Percentiles rank a stretch among this genome's conserved stretches.
Conservation (phyloP, 805 yeast species). For the Zygotorulaspora florentina region DNA sequence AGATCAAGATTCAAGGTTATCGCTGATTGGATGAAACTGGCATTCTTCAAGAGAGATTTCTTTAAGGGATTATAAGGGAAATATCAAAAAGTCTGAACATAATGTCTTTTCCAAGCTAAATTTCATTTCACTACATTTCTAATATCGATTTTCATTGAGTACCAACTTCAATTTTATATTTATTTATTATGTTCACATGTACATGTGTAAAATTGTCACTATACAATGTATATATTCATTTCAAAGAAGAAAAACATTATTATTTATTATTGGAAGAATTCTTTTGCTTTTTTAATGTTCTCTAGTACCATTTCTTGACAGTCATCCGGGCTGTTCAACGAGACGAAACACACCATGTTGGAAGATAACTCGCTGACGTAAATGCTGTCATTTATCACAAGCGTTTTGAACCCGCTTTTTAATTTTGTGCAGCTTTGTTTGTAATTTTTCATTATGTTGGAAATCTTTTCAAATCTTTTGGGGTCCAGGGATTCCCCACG, state of each 20-base stretch:
- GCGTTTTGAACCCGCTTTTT: constrained; percentile 75
- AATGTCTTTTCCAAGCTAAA: too few species aligned
- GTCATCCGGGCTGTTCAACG: constrained; percentile 42
- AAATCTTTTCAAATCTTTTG: constrained; percentile 87
- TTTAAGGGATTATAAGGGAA: constrained; percentile 64
- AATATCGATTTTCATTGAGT: too few species aligned
- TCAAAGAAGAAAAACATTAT: constrained; percentile 1
- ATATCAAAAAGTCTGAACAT: neutral
- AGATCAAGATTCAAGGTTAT: constrained; percentile 82
- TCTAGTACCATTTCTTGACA: constrained; percentile 44
- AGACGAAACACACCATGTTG: constrained; percentile 59
- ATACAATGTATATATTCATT: constrained; percentile 10
- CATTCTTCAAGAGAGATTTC: constrained; percentile 88
- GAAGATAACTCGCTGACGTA: constrained; percentile 55
- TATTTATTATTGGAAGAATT: constrained; percentile 41
- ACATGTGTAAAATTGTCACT: constrained; percentile 4
- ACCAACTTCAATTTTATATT: neutral
- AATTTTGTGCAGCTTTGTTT: constrained; percentile 88
- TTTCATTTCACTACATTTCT: too few species aligned
- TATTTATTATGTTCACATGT: constrained; percentile 4
- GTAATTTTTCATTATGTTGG: constrained; percentile 89
- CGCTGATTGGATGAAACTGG: constrained; percentile 85
- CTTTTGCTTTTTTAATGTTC: constrained; percentile 53
- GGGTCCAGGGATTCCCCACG: constrained; percentile 57
- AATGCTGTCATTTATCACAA: constrained; percentile 58